A percentile compares a stretch with the other conserved stretches of the same genome.
phyloP scores from a whole-genome alignment of 176 grass and related monocot species.

The sorghum (Sorghum bicolor) region Sorghum_bicolor_NCBIv3 NC_012875.2:58294001-58294500 shows the following conservation, averaged over 20 bases:
- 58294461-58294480: conserved; percentile 67
- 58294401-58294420: conserved; percentile 42
- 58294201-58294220: not conserved
- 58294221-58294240: not conserved
- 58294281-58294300: not conserved
- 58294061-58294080: not conserved
- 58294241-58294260: not conserved
- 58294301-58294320: not conserved
- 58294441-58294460: conserved; percentile 63
- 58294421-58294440: conserved; percentile 63
- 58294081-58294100: not conserved
- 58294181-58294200: not conserved
- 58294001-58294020: too few relatives aligned
- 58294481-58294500: conserved; percentile 70
- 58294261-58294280: not conserved
- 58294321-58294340: not conserved
- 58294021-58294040: not conserved
- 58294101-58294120: not conserved
- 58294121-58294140: not conserved
- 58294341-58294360: not conserved
- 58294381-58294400: not conserved
- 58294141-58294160: not conserved
- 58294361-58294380: not conserved
- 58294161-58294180: not conserved
- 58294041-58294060: too few relatives aligned